Evolutionary conservation across 1,284 basidiomycete species (phyloP).

Genomic region (Wolfiporia cocos): DNA sequence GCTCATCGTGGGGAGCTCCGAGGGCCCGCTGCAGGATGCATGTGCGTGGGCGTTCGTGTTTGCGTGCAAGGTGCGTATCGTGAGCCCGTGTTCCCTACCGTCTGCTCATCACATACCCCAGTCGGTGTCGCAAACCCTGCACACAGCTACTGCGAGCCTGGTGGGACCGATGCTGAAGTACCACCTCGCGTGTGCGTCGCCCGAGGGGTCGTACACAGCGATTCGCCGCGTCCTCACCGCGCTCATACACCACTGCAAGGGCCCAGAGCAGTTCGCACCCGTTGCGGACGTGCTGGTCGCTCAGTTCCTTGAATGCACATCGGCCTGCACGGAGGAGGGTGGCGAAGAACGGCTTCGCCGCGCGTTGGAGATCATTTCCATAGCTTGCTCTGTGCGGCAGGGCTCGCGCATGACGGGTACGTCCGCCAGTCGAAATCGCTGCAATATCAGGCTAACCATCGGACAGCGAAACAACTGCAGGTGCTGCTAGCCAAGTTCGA

Average conservation of each 20-base stretch:
- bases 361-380: constrained; percentile 40
- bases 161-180: constrained; percentile 48
- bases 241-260: constrained; percentile 74
- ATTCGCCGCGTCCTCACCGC: constrained; percentile 72
- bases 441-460: too few relatives aligned
- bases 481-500: constrained; percentile 38
- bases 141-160: constrained; percentile 67
- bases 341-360: constrained; percentile 28
- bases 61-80: constrained; percentile 58
- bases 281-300: constrained; percentile 50
- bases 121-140: constrained; percentile 74
- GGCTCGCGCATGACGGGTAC: constrained; percentile 57
- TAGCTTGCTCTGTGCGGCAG: constrained; percentile 54
- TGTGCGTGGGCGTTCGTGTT: constrained; percentile 64
- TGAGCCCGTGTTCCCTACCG: too few relatives aligned
- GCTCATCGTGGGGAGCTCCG: constrained; percentile 34
- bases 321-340: constrained; percentile 12
- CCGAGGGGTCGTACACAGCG: constrained; percentile 44
- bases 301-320: constrained; percentile 20
- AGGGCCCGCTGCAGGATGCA: constrained; percentile 46
- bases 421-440: background rate
- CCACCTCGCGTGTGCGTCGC: constrained; percentile 38
- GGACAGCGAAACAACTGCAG: constrained; percentile 39
- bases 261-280: constrained; percentile 53
- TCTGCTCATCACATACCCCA: constrained; percentile 21